Evolutionary conservation across 2,329 filamentous ascomycete genomes (phyloP).

Genomic region (Penicillium crustosum): DNA sequence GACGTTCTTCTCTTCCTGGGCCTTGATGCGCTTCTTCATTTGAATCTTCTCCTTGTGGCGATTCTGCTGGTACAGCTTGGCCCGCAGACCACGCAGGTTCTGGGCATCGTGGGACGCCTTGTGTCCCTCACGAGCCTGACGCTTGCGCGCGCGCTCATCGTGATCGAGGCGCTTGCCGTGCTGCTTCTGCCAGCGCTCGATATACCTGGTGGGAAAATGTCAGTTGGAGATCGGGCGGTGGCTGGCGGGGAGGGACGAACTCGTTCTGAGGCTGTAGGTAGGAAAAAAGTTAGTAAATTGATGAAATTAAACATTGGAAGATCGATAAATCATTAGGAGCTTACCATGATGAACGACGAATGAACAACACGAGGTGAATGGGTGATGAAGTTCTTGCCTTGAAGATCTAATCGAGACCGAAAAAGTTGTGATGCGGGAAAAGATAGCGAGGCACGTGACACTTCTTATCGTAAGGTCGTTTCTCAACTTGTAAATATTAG

Average conservation of each 20-base stretch:
- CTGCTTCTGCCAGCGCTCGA: constrained; percentile 74
- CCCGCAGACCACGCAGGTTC: constrained; percentile 85
- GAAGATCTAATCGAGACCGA: constrained; percentile 29
- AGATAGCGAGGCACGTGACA: constrained; percentile 28
- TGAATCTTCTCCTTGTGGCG: constrained; percentile 97
- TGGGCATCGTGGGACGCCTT: constrained; percentile 86
- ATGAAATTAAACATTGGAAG: neutral
- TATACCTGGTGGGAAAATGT: constrained; percentile 48
- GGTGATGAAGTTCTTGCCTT: constrained; percentile 20
- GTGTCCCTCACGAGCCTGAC: constrained; percentile 82
- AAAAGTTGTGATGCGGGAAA: constrained; percentile 29
- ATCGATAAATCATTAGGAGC: constrained; percentile 1
- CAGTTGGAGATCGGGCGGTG: constrained; percentile 15
- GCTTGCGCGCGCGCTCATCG: constrained; percentile 87
- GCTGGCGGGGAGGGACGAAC: constrained; percentile 33
- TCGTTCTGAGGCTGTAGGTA: constrained; percentile 44
- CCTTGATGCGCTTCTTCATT: constrained; percentile 92
- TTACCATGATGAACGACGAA: constrained; percentile 34
- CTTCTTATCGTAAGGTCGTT: constrained; percentile 18
- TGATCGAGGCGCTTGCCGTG: constrained; percentile 67
- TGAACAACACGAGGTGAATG: constrained; percentile 19
- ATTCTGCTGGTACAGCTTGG: constrained; percentile 92
- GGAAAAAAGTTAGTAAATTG: constrained; percentile 11
- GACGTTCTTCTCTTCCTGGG: constrained; percentile 93
- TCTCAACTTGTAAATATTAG: neutral